phyloP scores from a whole-genome alignment of 75 land plant genomes.

The Ceratopteris richardii region DNA sequence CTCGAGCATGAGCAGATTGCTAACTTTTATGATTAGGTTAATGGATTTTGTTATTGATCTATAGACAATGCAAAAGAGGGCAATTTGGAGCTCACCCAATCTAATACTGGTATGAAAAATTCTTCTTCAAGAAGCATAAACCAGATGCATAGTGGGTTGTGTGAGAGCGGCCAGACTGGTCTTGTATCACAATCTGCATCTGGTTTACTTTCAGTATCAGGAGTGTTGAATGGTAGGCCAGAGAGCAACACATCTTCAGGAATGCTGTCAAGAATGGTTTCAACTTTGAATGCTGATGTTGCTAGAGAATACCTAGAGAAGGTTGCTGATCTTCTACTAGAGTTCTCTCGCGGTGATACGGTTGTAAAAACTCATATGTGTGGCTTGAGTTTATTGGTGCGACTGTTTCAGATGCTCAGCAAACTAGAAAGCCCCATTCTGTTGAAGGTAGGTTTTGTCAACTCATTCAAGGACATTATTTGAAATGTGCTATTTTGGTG shows the following conservation, averaged over 20 bases:
- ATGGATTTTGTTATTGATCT: too few species aligned
- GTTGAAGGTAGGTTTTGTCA: slow-evolving; percentile 88
- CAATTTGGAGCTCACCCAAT: slow-evolving; percentile 14
- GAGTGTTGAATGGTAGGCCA: slow-evolving; percentile 75
- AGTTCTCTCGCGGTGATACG: slow-evolving; percentile 86
- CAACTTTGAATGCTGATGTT: slow-evolving; percentile 75
- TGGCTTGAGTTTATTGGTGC: slow-evolving; percentile 67
- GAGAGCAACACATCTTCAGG: slow-evolving; percentile 96
- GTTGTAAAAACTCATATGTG: slow-evolving; percentile 85
- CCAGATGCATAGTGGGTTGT: slow-evolving; percentile 25
- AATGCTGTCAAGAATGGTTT: slow-evolving; percentile 67
- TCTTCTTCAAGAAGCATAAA: slow-evolving; percentile 21
- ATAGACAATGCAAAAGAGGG: slow-evolving; percentile 67
- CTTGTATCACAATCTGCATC: slow-evolving; percentile 81
- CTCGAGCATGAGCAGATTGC: too few species aligned
- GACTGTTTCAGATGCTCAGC: slow-evolving; percentile 94
- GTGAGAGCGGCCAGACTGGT: slow-evolving; percentile 56
- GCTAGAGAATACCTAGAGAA: slow-evolving; percentile 83
- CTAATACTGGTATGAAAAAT: slow-evolving; percentile 19
- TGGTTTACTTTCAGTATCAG: slow-evolving; percentile 85
- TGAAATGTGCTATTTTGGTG: too few species aligned
- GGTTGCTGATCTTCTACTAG: slow-evolving; percentile 87
- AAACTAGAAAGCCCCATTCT: slow-evolving; percentile 89
- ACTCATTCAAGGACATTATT: too few species aligned
- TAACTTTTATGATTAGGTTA: too few species aligned